Percentiles rank a stretch among this genome's conserved stretches.
phyloP scores from a whole-genome alignment of 169 alveolate genomes.

The Plasmodium reichenowi region DNA sequence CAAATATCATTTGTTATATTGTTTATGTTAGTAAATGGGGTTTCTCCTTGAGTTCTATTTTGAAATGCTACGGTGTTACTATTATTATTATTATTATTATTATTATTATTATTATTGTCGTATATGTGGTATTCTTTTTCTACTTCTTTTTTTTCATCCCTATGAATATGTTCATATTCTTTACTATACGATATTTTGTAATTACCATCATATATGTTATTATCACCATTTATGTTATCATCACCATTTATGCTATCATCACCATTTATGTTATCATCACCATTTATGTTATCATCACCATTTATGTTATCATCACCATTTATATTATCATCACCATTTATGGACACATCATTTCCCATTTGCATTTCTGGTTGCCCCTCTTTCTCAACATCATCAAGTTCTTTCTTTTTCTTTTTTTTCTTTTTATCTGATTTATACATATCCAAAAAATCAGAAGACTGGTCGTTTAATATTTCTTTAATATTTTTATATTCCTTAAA shows the following conservation, averaged over 20 bases:
- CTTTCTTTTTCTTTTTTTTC: background rate
- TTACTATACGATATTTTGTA: background rate
- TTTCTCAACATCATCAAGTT: background rate
- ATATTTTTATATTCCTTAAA: constrained; percentile 57
- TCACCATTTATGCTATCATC: background rate
- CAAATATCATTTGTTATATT: no score
- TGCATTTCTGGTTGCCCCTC: background rate
- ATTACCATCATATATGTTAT: background rate
- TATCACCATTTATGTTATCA: background rate
- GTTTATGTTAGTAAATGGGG: no score
- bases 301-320: no score
- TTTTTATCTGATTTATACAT: background rate
- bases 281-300: background rate
- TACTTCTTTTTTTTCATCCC: background rate
- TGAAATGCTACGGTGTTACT: no score
- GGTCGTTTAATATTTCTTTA: constrained; percentile 34
- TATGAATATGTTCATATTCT: background rate
- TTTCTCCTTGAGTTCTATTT: no score
- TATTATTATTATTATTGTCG: no score
- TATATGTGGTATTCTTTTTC: background rate
- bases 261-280: background rate
- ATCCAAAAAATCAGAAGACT: constrained; percentile 29
- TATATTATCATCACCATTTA: no score
- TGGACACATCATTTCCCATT: no score
- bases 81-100: no score